Percentiles rank a stretch among this genome's conserved stretches.
phyloP scores from a whole-genome alignment of 2,329 filamentous ascomycete genomes.

The Amesomyces nigricolor region DNA sequence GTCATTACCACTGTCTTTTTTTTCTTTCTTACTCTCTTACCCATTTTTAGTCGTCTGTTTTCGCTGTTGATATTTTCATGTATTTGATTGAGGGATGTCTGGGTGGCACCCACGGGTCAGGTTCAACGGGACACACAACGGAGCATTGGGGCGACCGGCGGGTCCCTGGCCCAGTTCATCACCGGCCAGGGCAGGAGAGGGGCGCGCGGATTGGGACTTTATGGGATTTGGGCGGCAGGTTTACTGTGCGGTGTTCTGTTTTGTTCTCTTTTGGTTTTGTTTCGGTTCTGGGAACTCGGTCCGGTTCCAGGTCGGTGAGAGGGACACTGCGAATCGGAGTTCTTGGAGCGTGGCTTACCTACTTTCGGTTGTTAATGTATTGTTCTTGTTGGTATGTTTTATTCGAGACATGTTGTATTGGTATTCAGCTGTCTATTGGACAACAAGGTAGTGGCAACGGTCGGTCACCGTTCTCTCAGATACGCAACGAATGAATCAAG shows the following conservation, averaged over 20 bases:
- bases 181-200: conserved; percentile 1
- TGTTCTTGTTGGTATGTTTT: background rate
- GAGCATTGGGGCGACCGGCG: conserved; percentile 19
- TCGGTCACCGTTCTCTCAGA: no score
- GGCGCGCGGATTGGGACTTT: background rate
- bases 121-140: background rate
- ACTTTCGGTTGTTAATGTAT: background rate
- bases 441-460: no score
- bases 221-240: conserved; percentile 1
- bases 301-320: conserved; percentile 24
- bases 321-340: conserved; percentile 22
- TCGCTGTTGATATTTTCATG: conserved; percentile 8
- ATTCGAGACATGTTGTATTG: no score
- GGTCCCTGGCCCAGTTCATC: conserved; percentile 7
- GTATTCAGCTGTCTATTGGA: no score
- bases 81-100: conserved; percentile 5
- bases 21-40: background rate
- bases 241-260: background rate
- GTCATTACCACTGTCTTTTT: background rate
- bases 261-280: background rate
- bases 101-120: conserved; percentile 10
- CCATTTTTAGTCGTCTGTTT: conserved; percentile 6
- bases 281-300: conserved; percentile 1
- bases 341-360: background rate
- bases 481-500: no score